Conservation (phyloP, 495 filamentous ascomycete genomes). For the Neurospora tetrasperma region DNA sequence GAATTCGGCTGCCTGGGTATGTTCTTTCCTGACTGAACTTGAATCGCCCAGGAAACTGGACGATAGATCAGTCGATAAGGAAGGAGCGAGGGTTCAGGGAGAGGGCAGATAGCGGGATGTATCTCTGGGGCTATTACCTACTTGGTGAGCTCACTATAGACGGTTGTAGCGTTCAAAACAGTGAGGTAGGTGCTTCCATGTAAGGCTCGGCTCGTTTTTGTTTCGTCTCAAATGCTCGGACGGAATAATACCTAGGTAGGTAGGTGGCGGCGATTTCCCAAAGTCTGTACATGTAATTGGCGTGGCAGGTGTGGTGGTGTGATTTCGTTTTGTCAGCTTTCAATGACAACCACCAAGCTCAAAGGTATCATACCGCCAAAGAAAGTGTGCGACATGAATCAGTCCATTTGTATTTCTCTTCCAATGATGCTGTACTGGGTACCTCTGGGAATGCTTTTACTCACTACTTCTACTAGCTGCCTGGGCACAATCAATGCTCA, state of each 20-base stretch:
- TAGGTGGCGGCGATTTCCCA: background rate
- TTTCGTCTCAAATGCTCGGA: background rate
- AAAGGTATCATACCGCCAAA: background rate
- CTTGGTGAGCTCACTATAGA: background rate
- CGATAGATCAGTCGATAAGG: background rate
- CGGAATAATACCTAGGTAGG: background rate
- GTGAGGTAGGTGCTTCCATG: too few species aligned
- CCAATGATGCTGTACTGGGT: background rate
- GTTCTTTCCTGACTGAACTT: background rate
- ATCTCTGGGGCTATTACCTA: background rate
- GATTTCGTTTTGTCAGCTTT: background rate
- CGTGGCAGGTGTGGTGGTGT: background rate
- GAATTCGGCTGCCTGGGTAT: background rate
- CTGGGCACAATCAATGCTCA: background rate
- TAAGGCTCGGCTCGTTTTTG: background rate
- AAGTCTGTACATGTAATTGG: background rate
- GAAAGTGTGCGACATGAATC: background rate
- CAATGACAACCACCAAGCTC: background rate
- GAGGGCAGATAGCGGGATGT: background rate
- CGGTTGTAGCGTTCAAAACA: background rate
- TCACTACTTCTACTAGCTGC: background rate
- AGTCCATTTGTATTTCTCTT: background rate
- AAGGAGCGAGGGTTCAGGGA: background rate
- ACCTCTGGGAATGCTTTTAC: background rate
- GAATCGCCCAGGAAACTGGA: background rate